A percentile compares a stretch with the other conserved stretches of the same genome.
Conservation (phyloP, 148 eudicot genomes). For the Hydrangea macrophylla region DNA sequence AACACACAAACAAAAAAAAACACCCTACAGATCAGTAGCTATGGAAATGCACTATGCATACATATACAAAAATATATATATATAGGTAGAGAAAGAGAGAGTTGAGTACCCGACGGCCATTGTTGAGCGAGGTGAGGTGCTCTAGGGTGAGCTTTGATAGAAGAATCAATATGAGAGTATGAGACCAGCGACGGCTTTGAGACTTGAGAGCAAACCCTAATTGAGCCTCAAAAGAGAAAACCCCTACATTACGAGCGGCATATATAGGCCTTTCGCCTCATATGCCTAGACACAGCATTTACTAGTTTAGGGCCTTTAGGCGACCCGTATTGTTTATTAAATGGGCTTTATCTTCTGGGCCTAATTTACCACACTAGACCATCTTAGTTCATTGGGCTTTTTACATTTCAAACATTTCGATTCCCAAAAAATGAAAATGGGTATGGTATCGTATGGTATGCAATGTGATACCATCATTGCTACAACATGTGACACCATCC, state of each 20-base stretch:
- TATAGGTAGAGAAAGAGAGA: background rate
- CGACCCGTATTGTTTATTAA: too few species aligned
- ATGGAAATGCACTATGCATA: background rate
- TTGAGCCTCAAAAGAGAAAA: background rate
- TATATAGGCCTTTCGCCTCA: slow-evolving; percentile 1
- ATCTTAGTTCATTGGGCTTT: too few species aligned
- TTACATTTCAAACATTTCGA: too few species aligned
- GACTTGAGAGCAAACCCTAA: background rate
- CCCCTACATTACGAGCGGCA: background rate
- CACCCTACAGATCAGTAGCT: background rate
- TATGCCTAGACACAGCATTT: too few species aligned
- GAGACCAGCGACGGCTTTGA: slow-evolving; percentile 3
- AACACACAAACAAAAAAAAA: background rate
- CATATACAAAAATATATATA: background rate
- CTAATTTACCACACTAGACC: too few species aligned
- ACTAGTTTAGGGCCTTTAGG: too few species aligned
- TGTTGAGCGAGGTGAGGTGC: slow-evolving; percentile 4
- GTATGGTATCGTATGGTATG: too few species aligned
- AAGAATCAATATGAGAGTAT: too few species aligned
- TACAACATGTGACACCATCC: too few species aligned
- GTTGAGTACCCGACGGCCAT: slow-evolving; percentile 42
- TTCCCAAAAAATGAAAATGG: too few species aligned
- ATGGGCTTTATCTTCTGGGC: too few species aligned
- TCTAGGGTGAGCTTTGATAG: background rate
- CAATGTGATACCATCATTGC: too few species aligned